Evolutionary conservation across 257 asterid genomes (phyloP), one percentile per base, ranked within the genome.

Genomic region (Nemophila menziesii): DNA sequence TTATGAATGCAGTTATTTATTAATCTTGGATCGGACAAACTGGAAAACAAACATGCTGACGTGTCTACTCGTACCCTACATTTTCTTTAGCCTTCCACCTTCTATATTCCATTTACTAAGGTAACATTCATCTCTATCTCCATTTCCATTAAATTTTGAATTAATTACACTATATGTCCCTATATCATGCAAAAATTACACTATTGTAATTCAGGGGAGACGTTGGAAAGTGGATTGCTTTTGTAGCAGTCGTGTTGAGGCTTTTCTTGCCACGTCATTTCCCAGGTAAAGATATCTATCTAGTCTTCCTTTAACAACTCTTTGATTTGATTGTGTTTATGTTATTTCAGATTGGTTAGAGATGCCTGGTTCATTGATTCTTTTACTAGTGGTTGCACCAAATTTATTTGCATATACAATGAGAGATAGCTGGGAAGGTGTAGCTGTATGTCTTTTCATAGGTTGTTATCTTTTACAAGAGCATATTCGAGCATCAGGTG

Each of bases 231-330:
- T 90, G 96, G 99, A 66, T 81, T 40, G 92, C 94, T 17, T 62
- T 90, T 49, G 36, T 81, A 16, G 93, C 96, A 10, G 96, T 90
- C 3, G 89, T 85, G 1, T 59, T 85, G 12, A 79, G 93, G 74
- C 96, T 85, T 36, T 90, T 90, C 83, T 90, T 81, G 65, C 96
- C 94, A 1, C 73, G 92, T 11, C 94, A 81, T 69, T 79, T 85
- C 65, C 99, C 99, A 54, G 97, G 97, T 79, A 46, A 15, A 39
- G 12, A 40, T 29, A 16, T 40, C 8, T 8, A 40, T n/a, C 18
- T 23, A 34, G 23, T 20, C 13, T 33, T 22, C 9, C 4, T n/a
- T 21, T n/a, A 39, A 15, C 36, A 29, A 42, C 8, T 13, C 17
- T 8, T 20, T 15, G 0, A 1, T 5, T 14, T 5, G 16, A 51